Conservation (phyloP, 495 filamentous ascomycete species). For the Aspergillus wentii region DNA sequence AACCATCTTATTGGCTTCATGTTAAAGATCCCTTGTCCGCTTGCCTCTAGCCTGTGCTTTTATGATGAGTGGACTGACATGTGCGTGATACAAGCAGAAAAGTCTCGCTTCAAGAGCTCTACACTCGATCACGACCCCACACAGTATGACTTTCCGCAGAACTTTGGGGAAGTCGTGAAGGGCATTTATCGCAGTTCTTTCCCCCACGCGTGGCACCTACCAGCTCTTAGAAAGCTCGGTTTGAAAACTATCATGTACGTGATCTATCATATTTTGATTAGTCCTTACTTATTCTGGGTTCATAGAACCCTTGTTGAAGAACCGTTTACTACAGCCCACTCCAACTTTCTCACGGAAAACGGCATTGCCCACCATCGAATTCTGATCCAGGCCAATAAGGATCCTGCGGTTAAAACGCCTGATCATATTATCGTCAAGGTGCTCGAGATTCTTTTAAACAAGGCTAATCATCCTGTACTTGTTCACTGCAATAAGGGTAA, state of each 20-base stretch:
- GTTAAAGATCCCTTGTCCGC: too few species aligned
- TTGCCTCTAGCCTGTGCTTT: too few species aligned
- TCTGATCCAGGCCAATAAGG: constrained; percentile 74
- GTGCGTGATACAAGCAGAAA: too few species aligned
- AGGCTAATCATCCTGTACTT: constrained; percentile 65
- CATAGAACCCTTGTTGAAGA: constrained; percentile 71
- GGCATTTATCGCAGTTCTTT: constrained; percentile 77
- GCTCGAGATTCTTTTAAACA: constrained; percentile 59
- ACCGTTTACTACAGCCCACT: constrained; percentile 52
- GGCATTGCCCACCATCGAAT: constrained; percentile 65
- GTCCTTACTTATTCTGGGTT: constrained; percentile 4
- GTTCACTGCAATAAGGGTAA: constrained; percentile 90
- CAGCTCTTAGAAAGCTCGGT: constrained; percentile 55
- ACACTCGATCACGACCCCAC: constrained; percentile 3
- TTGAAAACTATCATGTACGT: constrained; percentile 74
- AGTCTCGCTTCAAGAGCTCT: background rate
- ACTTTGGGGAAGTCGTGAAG: constrained; percentile 61
- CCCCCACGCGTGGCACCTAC: constrained; percentile 58
- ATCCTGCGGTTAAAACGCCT: constrained; percentile 44
- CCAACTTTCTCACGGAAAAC: constrained; percentile 54
- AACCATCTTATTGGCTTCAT: too few species aligned
- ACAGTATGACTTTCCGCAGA: constrained; percentile 43
- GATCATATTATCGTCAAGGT: constrained; percentile 57
- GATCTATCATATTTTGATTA: background rate
- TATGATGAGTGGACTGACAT: too few species aligned